A percentile compares a stretch with the other conserved stretches of the same genome.
phyloP scores from a whole-genome alignment of 1,139 yeast genomes.

The Pichia terricola region DNA sequence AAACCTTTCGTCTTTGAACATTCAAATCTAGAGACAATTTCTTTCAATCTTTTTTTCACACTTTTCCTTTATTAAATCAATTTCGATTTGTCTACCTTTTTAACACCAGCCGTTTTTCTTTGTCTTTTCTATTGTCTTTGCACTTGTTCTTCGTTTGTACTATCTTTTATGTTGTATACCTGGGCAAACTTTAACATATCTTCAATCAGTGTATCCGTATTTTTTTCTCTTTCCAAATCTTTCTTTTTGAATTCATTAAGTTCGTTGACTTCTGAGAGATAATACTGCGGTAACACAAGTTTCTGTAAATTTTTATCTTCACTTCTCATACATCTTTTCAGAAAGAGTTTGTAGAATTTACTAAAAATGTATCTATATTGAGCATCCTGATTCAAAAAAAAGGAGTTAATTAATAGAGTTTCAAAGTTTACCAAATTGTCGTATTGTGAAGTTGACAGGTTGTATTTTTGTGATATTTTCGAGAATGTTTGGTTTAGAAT shows the following conservation, averaged over 20 bases:
- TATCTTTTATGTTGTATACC: not conserved
- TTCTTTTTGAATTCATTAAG: not conserved
- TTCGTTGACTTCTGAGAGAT: conserved; percentile 5
- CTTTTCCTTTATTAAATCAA: too few species aligned
- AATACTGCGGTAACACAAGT: conserved; percentile 19
- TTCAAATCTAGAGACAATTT: too few species aligned
- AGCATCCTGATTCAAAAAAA: conserved; percentile 18
- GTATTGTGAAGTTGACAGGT: conserved; percentile 24
- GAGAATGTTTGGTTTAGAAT: conserved; percentile 26
- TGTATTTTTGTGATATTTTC: conserved; percentile 22
- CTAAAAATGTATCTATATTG: conserved; percentile 21
- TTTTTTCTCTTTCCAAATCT: not conserved
- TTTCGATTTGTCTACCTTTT: too few species aligned
- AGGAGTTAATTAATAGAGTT: conserved; percentile 19
- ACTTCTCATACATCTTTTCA: conserved; percentile 24
- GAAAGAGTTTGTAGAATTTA: conserved; percentile 21
- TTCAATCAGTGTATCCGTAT: not conserved
- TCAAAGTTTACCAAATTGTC: conserved; percentile 25
- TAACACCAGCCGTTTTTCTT: too few species aligned
- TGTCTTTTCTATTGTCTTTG: too few species aligned
- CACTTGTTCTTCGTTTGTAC: not conserved
- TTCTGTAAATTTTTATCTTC: conserved; percentile 20
- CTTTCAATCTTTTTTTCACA: too few species aligned
- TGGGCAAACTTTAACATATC: not conserved
- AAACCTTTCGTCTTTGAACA: too few species aligned